phyloP scores from a whole-genome alignment of 2,329 filamentous ascomycete species.

The Thielaviopsis ethacetica region DNA sequence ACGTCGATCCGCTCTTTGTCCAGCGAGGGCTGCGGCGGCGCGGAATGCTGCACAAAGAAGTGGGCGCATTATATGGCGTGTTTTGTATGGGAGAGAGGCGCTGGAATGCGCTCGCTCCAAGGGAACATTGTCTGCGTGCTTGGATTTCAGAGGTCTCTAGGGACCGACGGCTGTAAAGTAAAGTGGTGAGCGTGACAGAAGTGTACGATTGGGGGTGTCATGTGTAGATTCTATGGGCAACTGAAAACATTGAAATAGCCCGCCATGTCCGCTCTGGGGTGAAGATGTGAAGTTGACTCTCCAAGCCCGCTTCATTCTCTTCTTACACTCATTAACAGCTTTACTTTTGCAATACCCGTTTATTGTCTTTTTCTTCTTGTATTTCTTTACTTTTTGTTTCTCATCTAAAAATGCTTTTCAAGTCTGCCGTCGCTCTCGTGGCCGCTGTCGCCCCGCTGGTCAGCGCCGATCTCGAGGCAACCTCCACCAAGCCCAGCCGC shows the following conservation, averaged over 20 bases:
- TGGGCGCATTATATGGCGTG: too few relatives aligned
- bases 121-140: too few relatives aligned
- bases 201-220: too few relatives aligned
- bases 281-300: too few relatives aligned
- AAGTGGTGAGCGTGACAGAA: too few relatives aligned
- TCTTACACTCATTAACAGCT: background rate
- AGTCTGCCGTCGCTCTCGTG: background rate
- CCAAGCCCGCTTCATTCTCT: background rate
- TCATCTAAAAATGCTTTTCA: slow-evolving; percentile 6
- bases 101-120: too few relatives aligned
- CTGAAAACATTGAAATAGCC: background rate
- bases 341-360: background rate
- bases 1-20: background rate
- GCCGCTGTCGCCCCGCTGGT: background rate
- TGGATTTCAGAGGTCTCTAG: too few relatives aligned
- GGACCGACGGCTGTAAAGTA: too few relatives aligned
- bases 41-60: too few relatives aligned
- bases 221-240: background rate
- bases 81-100: too few relatives aligned
- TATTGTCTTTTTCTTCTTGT: background rate
- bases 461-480: background rate
- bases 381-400: background rate
- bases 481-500: slow-evolving; percentile 1
- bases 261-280: background rate
- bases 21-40: too few relatives aligned